Percentiles rank a stretch among this genome's conserved stretches.
Evolutionary conservation across 805 yeast genomes (phyloP).

Genomic region (Candida khao-thaluensis): DNA sequence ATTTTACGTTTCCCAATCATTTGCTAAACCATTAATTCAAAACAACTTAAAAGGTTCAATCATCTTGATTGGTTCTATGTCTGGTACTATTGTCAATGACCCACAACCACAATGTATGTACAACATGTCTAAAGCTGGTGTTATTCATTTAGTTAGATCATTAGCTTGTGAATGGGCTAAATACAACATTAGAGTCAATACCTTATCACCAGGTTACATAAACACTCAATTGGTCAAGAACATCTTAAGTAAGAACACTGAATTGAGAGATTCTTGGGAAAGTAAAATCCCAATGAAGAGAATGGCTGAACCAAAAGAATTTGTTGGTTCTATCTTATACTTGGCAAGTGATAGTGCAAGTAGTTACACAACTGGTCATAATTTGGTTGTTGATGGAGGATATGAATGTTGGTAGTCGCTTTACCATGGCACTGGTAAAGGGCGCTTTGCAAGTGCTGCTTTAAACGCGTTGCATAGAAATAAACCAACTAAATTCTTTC

Average conservation of each 20-base stretch:
- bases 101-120: conserved; percentile 80
- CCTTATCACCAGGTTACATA: conserved; percentile 79
- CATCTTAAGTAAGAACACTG: conserved; percentile 59
- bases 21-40: conserved; percentile 65
- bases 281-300: conserved; percentile 71
- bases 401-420: conserved; percentile 80
- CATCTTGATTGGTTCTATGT: conserved; percentile 75
- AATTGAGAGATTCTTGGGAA: conserved; percentile 71
- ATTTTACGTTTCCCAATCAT: conserved; percentile 68
- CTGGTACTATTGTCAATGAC: conserved; percentile 72
- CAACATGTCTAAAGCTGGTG: conserved; percentile 87
- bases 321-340: conserved; percentile 73
- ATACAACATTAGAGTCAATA: conserved; percentile 71
- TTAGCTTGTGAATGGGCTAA: conserved; percentile 83
- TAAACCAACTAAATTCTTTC: conserved; percentile 4
- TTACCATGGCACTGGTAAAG: too few species aligned
- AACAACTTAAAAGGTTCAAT: conserved; percentile 58
- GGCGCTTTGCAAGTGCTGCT: too few species aligned
- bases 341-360: conserved; percentile 70
- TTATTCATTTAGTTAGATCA: conserved; percentile 72
- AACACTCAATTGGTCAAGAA: conserved; percentile 75
- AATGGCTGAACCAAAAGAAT: conserved; percentile 84
- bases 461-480: background rate
- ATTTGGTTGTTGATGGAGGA: conserved; percentile 83
- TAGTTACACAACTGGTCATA: conserved; percentile 81